Base-by-base conservation (phyloP, 2,329 filamentous ascomycete species). In the Curvularia verruculosa region DNA sequence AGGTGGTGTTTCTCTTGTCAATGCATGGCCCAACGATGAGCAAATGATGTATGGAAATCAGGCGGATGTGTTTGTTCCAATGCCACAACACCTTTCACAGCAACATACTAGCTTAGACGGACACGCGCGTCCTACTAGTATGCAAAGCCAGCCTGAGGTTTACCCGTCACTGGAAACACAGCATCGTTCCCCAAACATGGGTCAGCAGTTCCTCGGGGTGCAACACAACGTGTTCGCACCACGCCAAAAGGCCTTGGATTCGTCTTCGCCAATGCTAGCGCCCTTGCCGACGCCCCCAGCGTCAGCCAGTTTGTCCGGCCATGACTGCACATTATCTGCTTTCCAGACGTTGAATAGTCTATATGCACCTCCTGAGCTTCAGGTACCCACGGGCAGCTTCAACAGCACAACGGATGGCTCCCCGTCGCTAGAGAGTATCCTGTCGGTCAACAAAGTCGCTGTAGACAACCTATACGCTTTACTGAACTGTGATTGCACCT, bases 311-410 rank as follows among this genome's bases (percentile, higher is more conserved):
- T n/a, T 63, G 6, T 62, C 60, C 13, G 69, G 52, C 54, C 74
- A 76, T 52, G 71, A 74, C 57, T 76, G 74, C 62, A 76, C 73
- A 5, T 64, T 72, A 23, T 72, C 74, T 46, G 73, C 74, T 21
- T 76, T 76, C 49, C 67, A 71, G 47, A 74, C 71, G 3, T 55
- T 76, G 18, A 73, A 70, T 56, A 74, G 67, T 48, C 60, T 76
- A 5, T 74, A 74, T 57, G 64, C 69, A 21, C 71, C 71, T 13
- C 68, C 69, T 4, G 58, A 68, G 21, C 62, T 64, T 45, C 69
- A 71, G 54, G 62, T 66, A 36, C 43, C 60, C 23, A 59, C 65
- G 7, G 54, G 60, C n/a, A 68, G 70, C 52, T 73, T 73, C 56
- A 68, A 61, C 41, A 66, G 67, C 46, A 45, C 56, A 21, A 56